Evolutionary conservation across 2,329 filamentous ascomycete species (phyloP).

Genomic region (Trichoderma simmonsii): DNA sequence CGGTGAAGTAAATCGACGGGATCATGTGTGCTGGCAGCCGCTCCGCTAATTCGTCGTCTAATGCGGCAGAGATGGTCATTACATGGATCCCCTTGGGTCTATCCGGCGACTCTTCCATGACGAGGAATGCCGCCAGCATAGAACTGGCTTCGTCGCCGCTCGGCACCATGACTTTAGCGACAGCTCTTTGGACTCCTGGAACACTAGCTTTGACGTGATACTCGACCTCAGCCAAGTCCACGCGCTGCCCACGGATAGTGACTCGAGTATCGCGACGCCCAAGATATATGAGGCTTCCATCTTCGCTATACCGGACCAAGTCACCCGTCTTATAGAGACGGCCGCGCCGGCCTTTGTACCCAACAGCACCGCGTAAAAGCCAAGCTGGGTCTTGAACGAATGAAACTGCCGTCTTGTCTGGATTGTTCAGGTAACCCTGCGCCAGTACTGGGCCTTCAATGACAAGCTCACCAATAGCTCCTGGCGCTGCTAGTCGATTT

Average conservation of each 20-base stretch:
- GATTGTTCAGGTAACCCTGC: conserved; percentile 26
- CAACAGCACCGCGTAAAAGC: conserved; percentile 13
- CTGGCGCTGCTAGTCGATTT: no score
- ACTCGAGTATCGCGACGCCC: conserved; percentile 57
- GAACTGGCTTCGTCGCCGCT: no score
- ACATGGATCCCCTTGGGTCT: no score
- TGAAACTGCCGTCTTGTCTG: conserved; percentile 22
- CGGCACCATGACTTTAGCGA: no score
- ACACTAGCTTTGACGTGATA: neutral
- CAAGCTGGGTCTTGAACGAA: conserved; percentile 45
- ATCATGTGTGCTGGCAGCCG: no score
- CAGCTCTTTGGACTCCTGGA: no score
- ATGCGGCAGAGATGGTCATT: no score
- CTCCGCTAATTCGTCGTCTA: no score
- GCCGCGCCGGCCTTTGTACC: conserved; percentile 25
- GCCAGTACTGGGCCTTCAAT: conserved; percentile 28
- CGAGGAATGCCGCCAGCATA: no score
- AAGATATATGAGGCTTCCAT: conserved; percentile 41
- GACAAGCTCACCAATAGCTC: conserved; percentile 27
- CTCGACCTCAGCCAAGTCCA: conserved; percentile 41
- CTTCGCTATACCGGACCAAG: conserved; percentile 39
- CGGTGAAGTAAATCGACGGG: no score
- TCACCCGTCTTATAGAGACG: conserved; percentile 47
- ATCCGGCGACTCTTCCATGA: no score
- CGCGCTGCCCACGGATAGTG: conserved; percentile 55